Evolutionary conservation across 768 basidiomycete genomes (phyloP).

Genomic region (Tricholoma terreum): DNA sequence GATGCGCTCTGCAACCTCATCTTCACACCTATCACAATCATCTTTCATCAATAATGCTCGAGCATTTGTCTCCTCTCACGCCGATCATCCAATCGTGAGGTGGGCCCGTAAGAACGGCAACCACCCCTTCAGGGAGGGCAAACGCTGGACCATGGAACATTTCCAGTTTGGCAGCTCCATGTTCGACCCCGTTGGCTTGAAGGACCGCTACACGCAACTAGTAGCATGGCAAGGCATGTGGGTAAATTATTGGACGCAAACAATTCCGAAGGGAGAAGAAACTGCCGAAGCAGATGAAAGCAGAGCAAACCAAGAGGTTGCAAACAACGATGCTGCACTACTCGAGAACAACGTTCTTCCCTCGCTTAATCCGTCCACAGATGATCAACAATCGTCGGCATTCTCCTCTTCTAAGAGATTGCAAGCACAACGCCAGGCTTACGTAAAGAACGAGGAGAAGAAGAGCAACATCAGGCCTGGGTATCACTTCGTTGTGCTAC

Average conservation of each 20-base stretch:
- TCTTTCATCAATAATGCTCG: conserved; percentile 33
- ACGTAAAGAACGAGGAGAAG: conserved; percentile 21
- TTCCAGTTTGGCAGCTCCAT: conserved; percentile 58
- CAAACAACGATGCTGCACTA: conserved; percentile 16
- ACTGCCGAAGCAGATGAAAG: conserved; percentile 9
- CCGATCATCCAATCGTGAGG: conserved; percentile 42
- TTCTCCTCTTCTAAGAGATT: conserved; percentile 11
- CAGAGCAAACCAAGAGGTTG: conserved; percentile 7
- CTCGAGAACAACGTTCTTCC: conserved; percentile 13
- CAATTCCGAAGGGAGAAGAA: conserved; percentile 21
- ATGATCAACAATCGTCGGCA: background rate
- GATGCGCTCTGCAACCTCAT: conserved; percentile 10
- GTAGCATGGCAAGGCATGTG: conserved; percentile 50
- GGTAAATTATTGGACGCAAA: conserved; percentile 63
- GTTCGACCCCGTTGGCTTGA: conserved; percentile 52
- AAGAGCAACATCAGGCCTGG: conserved; percentile 25
- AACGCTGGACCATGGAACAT: conserved; percentile 50
- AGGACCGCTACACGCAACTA: conserved; percentile 45
- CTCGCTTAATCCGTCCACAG: background rate
- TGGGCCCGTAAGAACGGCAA: conserved; percentile 54
- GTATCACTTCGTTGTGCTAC: conserved; percentile 52
- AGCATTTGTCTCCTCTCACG: conserved; percentile 36
- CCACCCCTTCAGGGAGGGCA: conserved; percentile 46
- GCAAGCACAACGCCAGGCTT: conserved; percentile 16
- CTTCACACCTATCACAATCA: conserved; percentile 16